Base-by-base conservation (phyloP, 73 alveolate species). In the Paramecium primaurelia region DNA sequence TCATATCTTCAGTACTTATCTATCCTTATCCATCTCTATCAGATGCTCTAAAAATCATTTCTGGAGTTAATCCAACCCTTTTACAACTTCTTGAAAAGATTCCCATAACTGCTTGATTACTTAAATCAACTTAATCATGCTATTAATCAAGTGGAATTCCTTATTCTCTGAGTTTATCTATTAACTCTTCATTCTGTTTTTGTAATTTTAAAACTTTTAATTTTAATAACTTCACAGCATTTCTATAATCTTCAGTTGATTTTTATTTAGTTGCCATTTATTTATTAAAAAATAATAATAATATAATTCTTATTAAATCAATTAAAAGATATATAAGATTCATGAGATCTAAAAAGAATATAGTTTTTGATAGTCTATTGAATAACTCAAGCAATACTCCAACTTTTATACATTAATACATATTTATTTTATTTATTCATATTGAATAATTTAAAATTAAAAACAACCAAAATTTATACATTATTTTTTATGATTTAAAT, bases 11-110 rank as follows among this genome's bases (percentile, higher is more conserved):
- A 12, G 87, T 37, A 37, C 87, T 73, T 36, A 73, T 73, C 16
- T 73, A 34, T 30, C 87, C 87, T 36, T 20, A 20, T 36, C 59
- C 58, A 2, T 73, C 87, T 40, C 59, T 73, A 80, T 80, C 91
- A 20, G 91, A 34, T 80, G 91, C 77, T 80, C 91, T 80, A 80
- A 42, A 80, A 58, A 80, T 80, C 91, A 80, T 80, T 10, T 80
- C 91, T 1, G 91, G 91, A 20, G 91, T 80, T 14, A 80, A 14
- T 45, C 91, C 91, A 12, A 80, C 18, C 22, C 87, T 32, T 36
- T 22, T 73, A 37, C 87, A 73, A 9, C 87, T 73, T 38, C 87
- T 37, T 37, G 87, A 34, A 73, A n/a, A 73, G 7, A 40, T 73
- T 73, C 60, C 87, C 87, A 73, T 73, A 73, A 73, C 87, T 37